Conservation (phyloP, 2,329 filamentous ascomycete genomes). For the Alternaria sp. region DNA sequence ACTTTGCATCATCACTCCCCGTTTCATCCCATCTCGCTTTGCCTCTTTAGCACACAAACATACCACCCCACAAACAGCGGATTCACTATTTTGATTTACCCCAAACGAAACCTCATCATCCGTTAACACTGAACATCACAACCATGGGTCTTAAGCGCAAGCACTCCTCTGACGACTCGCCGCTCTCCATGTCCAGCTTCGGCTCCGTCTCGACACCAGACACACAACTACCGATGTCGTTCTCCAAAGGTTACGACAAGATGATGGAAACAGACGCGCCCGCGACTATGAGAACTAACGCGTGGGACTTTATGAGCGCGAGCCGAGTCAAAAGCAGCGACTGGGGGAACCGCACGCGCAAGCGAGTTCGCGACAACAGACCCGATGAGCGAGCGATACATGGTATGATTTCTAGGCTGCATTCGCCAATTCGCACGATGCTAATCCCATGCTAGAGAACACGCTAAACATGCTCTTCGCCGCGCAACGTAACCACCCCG, state of each 20-base stretch:
- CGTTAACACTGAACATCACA: background rate
- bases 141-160: constrained; percentile 67
- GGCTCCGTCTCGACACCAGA: constrained; percentile 42
- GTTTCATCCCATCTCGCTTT: constrained; percentile 15
- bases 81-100: background rate
- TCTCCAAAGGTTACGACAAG: constrained; percentile 27
- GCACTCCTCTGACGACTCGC: constrained; percentile 59
- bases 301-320: constrained; percentile 38
- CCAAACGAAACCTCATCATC: background rate
- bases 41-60: constrained; percentile 2
- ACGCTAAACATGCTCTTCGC: constrained; percentile 57
- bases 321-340: constrained; percentile 47
- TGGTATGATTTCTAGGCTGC: constrained; percentile 48
- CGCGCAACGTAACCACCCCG: constrained; percentile 51
- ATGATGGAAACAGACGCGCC: constrained; percentile 39
- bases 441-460: constrained; percentile 45
- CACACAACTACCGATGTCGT: constrained; percentile 38
- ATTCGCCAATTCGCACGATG: background rate
- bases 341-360: constrained; percentile 65
- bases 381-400: constrained; percentile 65
- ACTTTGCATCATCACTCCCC: constrained; percentile 31
- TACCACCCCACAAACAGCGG: background rate
- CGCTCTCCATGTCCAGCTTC: constrained; percentile 53
- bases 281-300: constrained; percentile 13
- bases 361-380: constrained; percentile 65